A percentile compares a stretch with the other conserved stretches of the same genome.
Conservation (phyloP, 768 basidiomycete species). For the Lentinula aciculospora region DNA sequence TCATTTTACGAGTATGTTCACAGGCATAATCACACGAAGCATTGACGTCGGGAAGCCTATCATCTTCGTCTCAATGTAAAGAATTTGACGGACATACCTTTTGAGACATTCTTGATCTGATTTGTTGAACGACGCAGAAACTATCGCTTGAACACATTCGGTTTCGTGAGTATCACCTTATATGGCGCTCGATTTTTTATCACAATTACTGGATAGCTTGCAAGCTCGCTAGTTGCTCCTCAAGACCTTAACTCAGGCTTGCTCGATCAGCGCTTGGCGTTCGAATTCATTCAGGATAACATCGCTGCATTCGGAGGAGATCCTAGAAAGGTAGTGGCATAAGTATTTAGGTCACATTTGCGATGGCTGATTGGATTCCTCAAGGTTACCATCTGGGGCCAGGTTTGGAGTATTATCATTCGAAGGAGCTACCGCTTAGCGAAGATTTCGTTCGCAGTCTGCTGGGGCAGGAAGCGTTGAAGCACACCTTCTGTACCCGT, state of each 20-base stretch:
- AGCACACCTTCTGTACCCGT: constrained; percentile 38
- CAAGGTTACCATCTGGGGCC: constrained; percentile 55
- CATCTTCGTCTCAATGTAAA: constrained; percentile 51
- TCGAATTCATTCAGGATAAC: constrained; percentile 61
- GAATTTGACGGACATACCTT: not conserved
- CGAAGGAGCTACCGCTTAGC: too few species aligned
- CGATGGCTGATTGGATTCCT: too few species aligned
- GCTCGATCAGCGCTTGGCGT: constrained; percentile 51
- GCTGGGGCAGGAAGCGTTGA: constrained; percentile 48
- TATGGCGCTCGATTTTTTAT: too few species aligned
- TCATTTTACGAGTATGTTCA: not conserved
- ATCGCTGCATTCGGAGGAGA: constrained; percentile 63
- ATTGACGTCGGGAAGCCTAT: constrained; percentile 42
- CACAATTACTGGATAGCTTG: constrained; percentile 31
- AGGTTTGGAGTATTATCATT: constrained; percentile 26
- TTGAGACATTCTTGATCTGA: not conserved
- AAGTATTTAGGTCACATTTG: too few species aligned
- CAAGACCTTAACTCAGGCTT: constrained; percentile 56
- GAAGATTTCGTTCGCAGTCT: too few species aligned
- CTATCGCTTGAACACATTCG: constrained; percentile 54
- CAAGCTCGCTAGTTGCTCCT: constrained; percentile 37
- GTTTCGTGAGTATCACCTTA: constrained; percentile 35
- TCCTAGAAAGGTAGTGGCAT: constrained; percentile 34
- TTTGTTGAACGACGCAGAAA: constrained; percentile 27
- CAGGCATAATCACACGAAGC: constrained; percentile 47